Base-by-base conservation (phyloP, 2,329 filamentous ascomycete species). In the Colletotrichum incanum region DNA sequence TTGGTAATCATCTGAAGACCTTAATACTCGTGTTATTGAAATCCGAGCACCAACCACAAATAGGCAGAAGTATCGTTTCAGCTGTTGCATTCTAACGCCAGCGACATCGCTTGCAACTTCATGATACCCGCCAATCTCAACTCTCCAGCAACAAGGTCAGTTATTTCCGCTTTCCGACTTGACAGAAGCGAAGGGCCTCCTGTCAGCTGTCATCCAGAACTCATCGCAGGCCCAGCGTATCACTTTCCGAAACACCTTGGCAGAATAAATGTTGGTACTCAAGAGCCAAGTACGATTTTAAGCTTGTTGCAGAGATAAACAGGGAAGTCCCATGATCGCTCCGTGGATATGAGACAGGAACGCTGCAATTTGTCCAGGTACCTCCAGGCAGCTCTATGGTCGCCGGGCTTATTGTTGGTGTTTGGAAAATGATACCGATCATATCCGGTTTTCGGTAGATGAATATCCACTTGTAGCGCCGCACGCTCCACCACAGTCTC, bases 151-250 rank as follows among this genome's bases (percentile, higher is more conserved):
- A 62, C 39, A 11, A 31, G 23, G 11, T 31, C 31, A 20, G 49
- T 31, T 34, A 23, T 61, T 67, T 71, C 55, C 39, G 28, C 16
- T 49, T 28, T 5, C 52, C 49, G 16, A 14, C 31, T 39, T 56
- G 52, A 56, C 31, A 61, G 55, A 49, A 49, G 68, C 34, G 11
- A 43, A 43, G 49, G 49, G 43, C 41, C 45, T 71, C 68, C 55
- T 68, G 68, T 71, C 65, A 71, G 49, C 68, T 71, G 68, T 58
- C 68, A 63, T 71, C 65, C 43, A 58, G 68, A 71, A 45, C 56
- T 50, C 16, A 18, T 68, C 64, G 58, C 58, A 68, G 50, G 34
- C 45, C 43, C 16, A 49, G 41, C 43, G 34, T 39, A 58, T 45
- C 50, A 58, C 43, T 31, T 52, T 58, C 58, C 58, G 65, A 67